Conservation (phyloP, 1,284 basidiomycete genomes). For the Fomitopsis betulina region DNA sequence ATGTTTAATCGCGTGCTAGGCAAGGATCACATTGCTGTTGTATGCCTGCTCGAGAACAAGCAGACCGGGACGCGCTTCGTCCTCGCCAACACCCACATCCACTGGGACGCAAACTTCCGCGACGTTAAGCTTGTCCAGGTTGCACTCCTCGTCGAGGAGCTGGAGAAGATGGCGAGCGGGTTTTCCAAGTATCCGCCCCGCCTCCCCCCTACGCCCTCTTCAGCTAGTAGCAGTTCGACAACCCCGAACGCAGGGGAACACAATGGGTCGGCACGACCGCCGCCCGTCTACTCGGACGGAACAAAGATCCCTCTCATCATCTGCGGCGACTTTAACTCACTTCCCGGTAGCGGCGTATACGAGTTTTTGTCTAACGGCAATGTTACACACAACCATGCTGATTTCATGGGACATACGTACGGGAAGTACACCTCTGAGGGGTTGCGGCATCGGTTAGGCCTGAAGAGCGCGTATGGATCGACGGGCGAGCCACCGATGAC, state of each 20-base stretch:
- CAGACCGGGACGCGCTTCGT: constrained; percentile 85
- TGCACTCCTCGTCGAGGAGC: constrained; percentile 89
- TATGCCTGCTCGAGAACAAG: constrained; percentile 85
- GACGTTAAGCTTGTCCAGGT: constrained; percentile 98
- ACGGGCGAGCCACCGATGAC: constrained; percentile 76
- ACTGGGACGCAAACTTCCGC: constrained; percentile 90
- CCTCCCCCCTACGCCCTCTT: constrained; percentile 30
- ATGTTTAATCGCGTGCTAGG: constrained; percentile 99
- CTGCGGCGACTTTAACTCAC: constrained; percentile 95
- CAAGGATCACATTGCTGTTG: constrained; percentile 92
- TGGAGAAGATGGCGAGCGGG: constrained; percentile 83
- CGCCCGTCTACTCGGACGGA: constrained; percentile 75
- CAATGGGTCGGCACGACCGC: constrained; percentile 40
- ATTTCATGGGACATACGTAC: constrained; percentile 92
- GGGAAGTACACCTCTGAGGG: constrained; percentile 93
- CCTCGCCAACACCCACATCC: constrained; percentile 89
- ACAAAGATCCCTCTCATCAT: constrained; percentile 90
- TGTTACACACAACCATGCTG: constrained; percentile 75
- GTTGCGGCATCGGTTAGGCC: constrained; percentile 71
- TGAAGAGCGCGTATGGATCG: constrained; percentile 82
- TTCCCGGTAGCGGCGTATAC: constrained; percentile 86
- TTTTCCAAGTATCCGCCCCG: constrained; percentile 86
- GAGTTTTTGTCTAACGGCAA: constrained; percentile 82
- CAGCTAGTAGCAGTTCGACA: constrained; percentile 24
- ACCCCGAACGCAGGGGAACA: constrained; percentile 22